Conservation (phyloP, 2,329 filamentous ascomycete genomes). For the Dothideomycetidae sp. region DNA sequence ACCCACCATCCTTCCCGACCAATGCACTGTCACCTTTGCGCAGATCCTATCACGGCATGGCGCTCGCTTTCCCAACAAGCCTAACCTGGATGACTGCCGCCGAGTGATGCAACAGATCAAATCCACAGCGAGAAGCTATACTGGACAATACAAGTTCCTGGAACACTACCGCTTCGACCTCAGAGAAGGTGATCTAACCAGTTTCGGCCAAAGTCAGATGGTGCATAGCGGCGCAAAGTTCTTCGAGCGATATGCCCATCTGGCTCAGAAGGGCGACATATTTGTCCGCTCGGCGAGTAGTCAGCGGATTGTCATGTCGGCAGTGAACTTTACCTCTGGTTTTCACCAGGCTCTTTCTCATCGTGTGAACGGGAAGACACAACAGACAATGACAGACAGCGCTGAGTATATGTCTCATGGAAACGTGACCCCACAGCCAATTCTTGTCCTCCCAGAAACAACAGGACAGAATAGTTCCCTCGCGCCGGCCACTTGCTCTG, state of each 20-base stretch:
- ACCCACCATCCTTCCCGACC: constrained; percentile 42
- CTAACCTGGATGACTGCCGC: constrained; percentile 52
- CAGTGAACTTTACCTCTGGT: constrained; percentile 59
- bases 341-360: constrained; percentile 45
- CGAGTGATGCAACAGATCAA: constrained; percentile 54
- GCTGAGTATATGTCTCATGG: too few species aligned
- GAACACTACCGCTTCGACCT: constrained; percentile 56
- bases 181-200: constrained; percentile 53
- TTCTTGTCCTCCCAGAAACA: constrained; percentile 58
- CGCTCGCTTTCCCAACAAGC: constrained; percentile 59
- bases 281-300: constrained; percentile 62
- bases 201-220: constrained; percentile 55
- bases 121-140: constrained; percentile 39
- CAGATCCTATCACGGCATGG: constrained; percentile 76
- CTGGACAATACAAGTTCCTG: constrained; percentile 54
- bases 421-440: constrained; percentile 38
- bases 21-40: constrained; percentile 66
- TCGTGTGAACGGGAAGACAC: too few species aligned
- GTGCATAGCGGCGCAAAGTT: constrained; percentile 63
- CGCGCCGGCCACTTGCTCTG: constrained; percentile 55
- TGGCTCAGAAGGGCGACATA: constrained; percentile 45
- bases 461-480: constrained; percentile 64
- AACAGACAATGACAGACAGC: constrained; percentile 27
- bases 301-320: constrained; percentile 59
- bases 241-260: constrained; percentile 53